A percentile compares a stretch with the other conserved stretches of the same genome.
Conservation (phyloP, 1,139 yeast genomes). For the Geotrichum bryndzae region DNA sequence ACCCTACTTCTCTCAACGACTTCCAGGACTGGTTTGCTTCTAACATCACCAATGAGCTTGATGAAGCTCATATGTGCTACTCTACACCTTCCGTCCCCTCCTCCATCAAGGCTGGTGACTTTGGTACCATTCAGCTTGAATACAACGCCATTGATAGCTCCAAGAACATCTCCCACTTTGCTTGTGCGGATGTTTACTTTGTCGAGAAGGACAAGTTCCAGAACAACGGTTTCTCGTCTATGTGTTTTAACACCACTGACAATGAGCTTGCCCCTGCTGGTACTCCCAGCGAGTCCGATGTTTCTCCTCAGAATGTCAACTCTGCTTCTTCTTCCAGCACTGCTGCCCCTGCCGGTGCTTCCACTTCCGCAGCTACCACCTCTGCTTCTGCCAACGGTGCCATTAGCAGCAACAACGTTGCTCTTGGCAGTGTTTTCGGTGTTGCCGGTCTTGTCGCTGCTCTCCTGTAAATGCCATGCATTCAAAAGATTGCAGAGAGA, state of each 20-base stretch:
- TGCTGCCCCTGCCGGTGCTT: slow-evolving; percentile 22
- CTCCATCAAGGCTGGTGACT: slow-evolving; percentile 34
- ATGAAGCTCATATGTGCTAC: slow-evolving; percentile 42
- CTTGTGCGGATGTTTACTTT: slow-evolving; percentile 39
- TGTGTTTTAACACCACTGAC: slow-evolving; percentile 40
- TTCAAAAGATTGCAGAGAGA: neutral
- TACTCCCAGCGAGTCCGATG: slow-evolving; percentile 21
- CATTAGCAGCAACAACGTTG: slow-evolving; percentile 15
- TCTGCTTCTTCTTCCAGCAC: slow-evolving; percentile 19
- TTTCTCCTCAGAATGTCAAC: slow-evolving; percentile 23
- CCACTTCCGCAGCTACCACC: slow-evolving; percentile 22
- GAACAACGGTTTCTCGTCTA: slow-evolving; percentile 31
- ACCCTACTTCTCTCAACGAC: slow-evolving; percentile 38
- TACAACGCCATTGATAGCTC: slow-evolving; percentile 38
- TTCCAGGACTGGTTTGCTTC: slow-evolving; percentile 39
- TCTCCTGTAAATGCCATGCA: slow-evolving; percentile 13
- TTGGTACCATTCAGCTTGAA: slow-evolving; percentile 40
- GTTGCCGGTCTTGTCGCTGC: slow-evolving; percentile 22
- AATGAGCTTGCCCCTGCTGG: slow-evolving; percentile 27
- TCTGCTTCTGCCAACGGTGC: slow-evolving; percentile 13
- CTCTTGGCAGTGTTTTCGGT: slow-evolving; percentile 19
- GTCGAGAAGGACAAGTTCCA: slow-evolving; percentile 38
- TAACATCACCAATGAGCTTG: slow-evolving; percentile 36
- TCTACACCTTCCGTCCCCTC: slow-evolving; percentile 39
- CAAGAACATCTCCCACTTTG: slow-evolving; percentile 37